These are phyloP conservation scores for Populus nigra DNA, from an alignment of 345 rosid genomes.

Conservation along the genomic window DNA sequence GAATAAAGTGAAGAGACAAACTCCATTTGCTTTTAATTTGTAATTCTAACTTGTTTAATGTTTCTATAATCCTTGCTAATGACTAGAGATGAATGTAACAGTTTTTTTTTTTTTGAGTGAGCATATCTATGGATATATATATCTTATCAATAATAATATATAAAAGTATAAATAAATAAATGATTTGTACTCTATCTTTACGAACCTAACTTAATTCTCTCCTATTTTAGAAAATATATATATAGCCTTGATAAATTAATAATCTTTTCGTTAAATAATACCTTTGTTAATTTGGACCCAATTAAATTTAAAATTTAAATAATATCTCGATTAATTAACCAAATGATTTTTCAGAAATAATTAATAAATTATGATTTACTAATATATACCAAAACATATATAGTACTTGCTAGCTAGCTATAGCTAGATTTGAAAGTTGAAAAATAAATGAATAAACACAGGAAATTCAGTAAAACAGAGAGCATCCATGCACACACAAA, in stretches of 20 bases:
- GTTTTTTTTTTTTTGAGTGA: background rate
- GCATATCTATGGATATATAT: background rate
- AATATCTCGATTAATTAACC: no score
- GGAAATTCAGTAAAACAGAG: background rate
- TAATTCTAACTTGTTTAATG: background rate
- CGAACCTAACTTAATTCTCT: no score
- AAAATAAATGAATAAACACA: background rate
- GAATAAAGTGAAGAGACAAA: conserved; percentile 38
- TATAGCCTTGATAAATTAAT: no score
- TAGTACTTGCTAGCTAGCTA: background rate
- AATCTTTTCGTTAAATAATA: no score
- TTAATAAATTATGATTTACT: background rate
- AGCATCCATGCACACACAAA: background rate
- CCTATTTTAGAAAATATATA: no score
- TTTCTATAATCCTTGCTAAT: background rate
- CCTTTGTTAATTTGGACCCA: no score
- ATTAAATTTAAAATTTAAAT: no score
- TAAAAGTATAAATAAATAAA: no score
- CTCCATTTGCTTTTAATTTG: conserved; percentile 24
- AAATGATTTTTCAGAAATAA: no score
- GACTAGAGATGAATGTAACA: conserved; percentile 30
- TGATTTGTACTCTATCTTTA: no score
- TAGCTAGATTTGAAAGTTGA: background rate
- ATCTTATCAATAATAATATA: background rate
- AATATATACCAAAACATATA: background rate